Evolutionary conservation across 179 eudicot genomes (phyloP).

Genomic region (Spergularia azorica): DNA sequence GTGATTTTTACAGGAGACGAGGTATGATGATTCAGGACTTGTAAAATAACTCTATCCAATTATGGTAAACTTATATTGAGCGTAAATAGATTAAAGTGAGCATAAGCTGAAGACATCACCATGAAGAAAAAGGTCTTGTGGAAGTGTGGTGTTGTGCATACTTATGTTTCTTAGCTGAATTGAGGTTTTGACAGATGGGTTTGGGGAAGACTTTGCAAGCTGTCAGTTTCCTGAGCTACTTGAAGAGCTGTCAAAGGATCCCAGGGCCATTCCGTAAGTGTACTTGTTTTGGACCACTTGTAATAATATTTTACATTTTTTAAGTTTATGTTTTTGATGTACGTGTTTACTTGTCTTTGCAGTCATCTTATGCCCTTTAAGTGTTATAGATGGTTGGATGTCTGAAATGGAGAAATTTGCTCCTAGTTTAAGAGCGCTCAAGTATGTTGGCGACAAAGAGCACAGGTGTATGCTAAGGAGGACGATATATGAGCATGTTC

Average conservation of each 20-base stretch:
- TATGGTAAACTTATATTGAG: background rate
- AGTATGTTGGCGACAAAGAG: slow-evolving; percentile 86
- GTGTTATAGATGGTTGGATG: slow-evolving; percentile 94
- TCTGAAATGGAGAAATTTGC: slow-evolving; percentile 77
- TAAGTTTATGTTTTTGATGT: too few species aligned
- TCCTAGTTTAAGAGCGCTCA: slow-evolving; percentile 57
- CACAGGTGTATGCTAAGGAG: slow-evolving; percentile 57
- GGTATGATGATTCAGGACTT: slow-evolving; percentile 47
- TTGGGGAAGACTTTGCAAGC: slow-evolving; percentile 98
- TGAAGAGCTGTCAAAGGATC: slow-evolving; percentile 54
- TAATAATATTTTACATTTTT: background rate
- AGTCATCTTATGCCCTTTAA: slow-evolving; percentile 94
- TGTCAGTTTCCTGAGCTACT: slow-evolving; percentile 73
- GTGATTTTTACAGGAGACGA: slow-evolving; percentile 81
- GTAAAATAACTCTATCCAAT: background rate
- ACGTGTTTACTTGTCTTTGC: slow-evolving; percentile 16
- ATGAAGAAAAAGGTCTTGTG: background rate
- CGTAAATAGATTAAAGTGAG: background rate
- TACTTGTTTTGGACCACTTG: slow-evolving; percentile 8
- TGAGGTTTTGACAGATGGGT: slow-evolving; percentile 77
- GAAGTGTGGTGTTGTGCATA: background rate
- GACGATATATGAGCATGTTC: slow-evolving; percentile 56
- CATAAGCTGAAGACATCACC: background rate
- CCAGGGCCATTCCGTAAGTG: slow-evolving; percentile 90
- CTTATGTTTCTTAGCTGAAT: slow-evolving; percentile 6